Percentiles rank a stretch among this genome's conserved stretches.
Evolutionary conservation across 2,329 filamentous ascomycete genomes (phyloP).

Genomic region (Stemphylium lycopersici): DNA sequence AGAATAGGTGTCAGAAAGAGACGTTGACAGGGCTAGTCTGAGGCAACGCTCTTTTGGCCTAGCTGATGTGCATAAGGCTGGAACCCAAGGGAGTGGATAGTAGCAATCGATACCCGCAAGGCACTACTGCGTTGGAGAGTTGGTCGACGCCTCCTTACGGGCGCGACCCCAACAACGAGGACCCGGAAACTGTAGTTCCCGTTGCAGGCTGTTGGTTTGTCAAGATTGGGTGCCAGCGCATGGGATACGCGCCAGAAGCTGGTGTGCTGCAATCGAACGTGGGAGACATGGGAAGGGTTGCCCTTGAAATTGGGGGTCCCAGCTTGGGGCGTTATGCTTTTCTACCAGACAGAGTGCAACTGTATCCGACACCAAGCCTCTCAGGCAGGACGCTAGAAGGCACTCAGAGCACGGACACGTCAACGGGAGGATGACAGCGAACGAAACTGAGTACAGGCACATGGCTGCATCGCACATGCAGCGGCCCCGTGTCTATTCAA

Average conservation of each 20-base stretch:
- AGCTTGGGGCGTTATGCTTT: constrained; percentile 1
- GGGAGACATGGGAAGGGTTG: neutral
- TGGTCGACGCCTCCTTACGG: neutral
- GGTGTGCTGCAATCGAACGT: constrained; percentile 8
- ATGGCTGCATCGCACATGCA: constrained; percentile 8
- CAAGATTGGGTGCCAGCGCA: constrained; percentile 4
- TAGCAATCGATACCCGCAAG: constrained; percentile 5
- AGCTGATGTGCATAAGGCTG: constrained; percentile 1
- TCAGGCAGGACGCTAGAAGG: neutral
- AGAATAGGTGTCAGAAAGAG: neutral
- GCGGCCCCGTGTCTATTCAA: constrained; percentile 5
- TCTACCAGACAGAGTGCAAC: neutral
- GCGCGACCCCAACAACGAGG: neutral
- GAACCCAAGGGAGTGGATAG: constrained; percentile 1
- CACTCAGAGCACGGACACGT: neutral
- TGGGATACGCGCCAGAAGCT: constrained; percentile 4
- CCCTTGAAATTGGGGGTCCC: neutral
- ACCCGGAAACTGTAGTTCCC: neutral
- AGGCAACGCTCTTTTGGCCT: neutral
- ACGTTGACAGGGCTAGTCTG: neutral
- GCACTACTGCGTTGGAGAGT: constrained; percentile 6
- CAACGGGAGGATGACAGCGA: constrained; percentile 1
- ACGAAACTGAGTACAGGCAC: constrained; percentile 7
- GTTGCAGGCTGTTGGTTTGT: neutral
- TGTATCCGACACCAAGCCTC: neutral